Conservation (phyloP, 1,284 basidiomycete species). For the Boletus semigastroideus region DNA sequence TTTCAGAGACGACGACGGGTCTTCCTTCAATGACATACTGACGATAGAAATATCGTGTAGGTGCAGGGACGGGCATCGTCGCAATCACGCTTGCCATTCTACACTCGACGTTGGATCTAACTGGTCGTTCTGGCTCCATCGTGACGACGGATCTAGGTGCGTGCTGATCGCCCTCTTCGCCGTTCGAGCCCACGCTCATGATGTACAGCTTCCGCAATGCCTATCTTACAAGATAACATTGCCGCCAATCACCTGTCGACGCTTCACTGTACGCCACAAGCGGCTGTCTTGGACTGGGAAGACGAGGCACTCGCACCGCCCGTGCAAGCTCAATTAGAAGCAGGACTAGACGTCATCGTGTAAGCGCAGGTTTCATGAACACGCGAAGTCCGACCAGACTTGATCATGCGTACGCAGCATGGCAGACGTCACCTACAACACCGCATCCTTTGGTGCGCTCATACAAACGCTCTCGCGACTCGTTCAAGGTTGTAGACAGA, state of each 20-base stretch:
- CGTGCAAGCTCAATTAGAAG: slow-evolving; percentile 40
- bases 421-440: slow-evolving; percentile 91
- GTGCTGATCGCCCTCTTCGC: slow-evolving; percentile 18
- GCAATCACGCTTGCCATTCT: slow-evolving; percentile 64
- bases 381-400: not conserved
- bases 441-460: slow-evolving; percentile 73
- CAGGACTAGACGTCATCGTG: slow-evolving; percentile 58
- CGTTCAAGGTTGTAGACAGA: slow-evolving; percentile 28
- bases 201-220: slow-evolving; percentile 70
- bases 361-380: slow-evolving; percentile 26
- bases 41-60: slow-evolving; percentile 36
- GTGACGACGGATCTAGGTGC: slow-evolving; percentile 75
- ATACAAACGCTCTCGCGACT: slow-evolving; percentile 54
- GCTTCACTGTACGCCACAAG: slow-evolving; percentile 32
- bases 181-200: not conserved
- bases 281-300: slow-evolving; percentile 76
- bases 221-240: slow-evolving; percentile 74
- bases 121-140: slow-evolving; percentile 41
- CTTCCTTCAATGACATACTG: not conserved
- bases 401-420: slow-evolving; percentile 48
- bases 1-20: not conserved
- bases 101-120: slow-evolving; percentile 32
- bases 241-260: slow-evolving; percentile 45
- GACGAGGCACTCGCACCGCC: slow-evolving; percentile 48
- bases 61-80: slow-evolving; percentile 81